These are phyloP conservation scores for Phyllosticta citrichinensis DNA, from an alignment of 2,329 filamentous ascomycete species.

Conservation along the genomic window DNA sequence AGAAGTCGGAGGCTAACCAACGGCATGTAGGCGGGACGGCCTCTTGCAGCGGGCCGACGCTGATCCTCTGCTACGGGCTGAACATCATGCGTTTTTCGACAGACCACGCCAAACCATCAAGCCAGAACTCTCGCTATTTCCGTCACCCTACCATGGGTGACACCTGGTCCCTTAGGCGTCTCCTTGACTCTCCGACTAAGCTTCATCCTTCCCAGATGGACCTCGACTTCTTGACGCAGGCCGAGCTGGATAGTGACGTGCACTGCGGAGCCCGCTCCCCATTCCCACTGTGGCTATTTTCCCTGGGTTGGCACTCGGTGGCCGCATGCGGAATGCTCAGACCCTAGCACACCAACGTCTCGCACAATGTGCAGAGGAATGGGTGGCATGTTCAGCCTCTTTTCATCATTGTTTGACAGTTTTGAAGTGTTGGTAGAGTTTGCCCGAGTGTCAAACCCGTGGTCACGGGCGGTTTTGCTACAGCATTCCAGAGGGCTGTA, in stretches of 20 bases:
- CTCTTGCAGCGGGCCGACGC: conserved; percentile 2
- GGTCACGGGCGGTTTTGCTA: conserved; percentile 16
- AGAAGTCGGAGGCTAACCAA: conserved; percentile 3
- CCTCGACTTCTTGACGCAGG: not conserved
- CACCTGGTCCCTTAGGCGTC: not conserved
- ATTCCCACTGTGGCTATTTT: conserved; percentile 7
- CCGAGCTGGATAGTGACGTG: not conserved
- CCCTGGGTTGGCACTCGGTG: not conserved
- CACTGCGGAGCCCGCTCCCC: not conserved
- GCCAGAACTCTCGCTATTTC: not conserved
- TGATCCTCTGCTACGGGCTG: conserved; percentile 4
- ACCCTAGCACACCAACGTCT: not conserved
- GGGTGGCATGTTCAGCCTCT: conserved; percentile 8
- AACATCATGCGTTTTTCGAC: conserved; percentile 3
- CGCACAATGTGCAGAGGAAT: conserved; percentile 8
- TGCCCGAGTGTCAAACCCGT: conserved; percentile 17
- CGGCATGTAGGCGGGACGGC: conserved; percentile 8
- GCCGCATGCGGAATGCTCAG: conserved; percentile 11
- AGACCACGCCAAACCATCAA: not conserved
- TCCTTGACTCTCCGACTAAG: not conserved
- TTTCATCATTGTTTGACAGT: conserved; percentile 8
- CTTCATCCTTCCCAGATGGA: not conserved
- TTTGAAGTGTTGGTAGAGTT: conserved; percentile 17
- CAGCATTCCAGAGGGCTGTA: conserved; percentile 22
- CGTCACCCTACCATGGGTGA: conserved; percentile 1